Conservation (phyloP, 176 grass and related monocot genomes). For the Bothriochloa decipiens region DNA sequence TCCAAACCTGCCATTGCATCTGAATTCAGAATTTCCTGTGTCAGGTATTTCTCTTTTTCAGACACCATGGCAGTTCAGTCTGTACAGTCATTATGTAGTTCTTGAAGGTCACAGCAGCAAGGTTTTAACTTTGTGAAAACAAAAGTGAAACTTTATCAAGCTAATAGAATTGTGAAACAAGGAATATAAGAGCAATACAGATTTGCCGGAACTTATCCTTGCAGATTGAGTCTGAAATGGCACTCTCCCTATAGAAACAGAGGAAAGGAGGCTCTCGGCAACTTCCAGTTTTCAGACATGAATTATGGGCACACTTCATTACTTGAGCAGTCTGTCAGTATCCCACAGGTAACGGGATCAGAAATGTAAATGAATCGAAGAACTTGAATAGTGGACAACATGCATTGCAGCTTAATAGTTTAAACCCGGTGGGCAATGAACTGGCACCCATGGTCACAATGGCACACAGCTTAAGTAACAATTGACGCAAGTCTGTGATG, state of each 20-base stretch:
- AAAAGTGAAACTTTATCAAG: not conserved
- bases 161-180: not conserved
- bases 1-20: too few species aligned
- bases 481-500: not conserved
- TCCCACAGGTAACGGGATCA: not conserved
- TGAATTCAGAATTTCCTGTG: not conserved
- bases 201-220: not conserved
- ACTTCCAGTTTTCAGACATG: not conserved
- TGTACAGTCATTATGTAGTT: not conserved
- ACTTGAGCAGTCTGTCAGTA: constrained; percentile 22
- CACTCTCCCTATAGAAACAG: not conserved
- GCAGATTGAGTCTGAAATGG: not conserved
- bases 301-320: not conserved
- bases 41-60: not conserved
- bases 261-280: too few species aligned
- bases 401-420: constrained; percentile 4
- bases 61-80: not conserved
- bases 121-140: not conserved
- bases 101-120: not conserved
- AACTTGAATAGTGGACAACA: not conserved
- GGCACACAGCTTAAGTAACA: constrained; percentile 25
- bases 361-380: not conserved
- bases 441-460: not conserved
- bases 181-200: not conserved
- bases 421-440: not conserved